Base-by-base conservation (phyloP, 129 eudicot genomes). In the Pittosporum tobira region DNA sequence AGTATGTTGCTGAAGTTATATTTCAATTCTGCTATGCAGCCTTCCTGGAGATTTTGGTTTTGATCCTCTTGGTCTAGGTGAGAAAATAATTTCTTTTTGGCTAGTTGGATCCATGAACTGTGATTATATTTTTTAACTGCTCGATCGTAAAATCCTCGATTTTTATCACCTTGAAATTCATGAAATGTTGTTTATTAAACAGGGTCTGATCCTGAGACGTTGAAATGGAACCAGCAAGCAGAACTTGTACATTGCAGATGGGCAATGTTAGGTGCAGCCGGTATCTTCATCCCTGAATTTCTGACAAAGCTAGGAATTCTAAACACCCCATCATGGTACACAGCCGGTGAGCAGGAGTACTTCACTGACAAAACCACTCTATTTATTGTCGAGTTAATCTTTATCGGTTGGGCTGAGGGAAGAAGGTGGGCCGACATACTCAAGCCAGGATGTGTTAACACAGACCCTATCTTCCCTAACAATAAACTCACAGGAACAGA, bases 231-330 rank as follows among this genome's bases (percentile, higher is more conserved):
- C 71, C 73, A 45, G 51, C 99, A 93, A 66, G 72, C 99, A 34
- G 99, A 93, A 81, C 26, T 93, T 23, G 99, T 93, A 6, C 99
- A 93, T 77, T 78, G 88, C 88, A 50, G 99, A 69, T 93, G 99
- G 99, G 99, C 99, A 46, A 93, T 93, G 99, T 69, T 93, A 23
- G 99, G 99, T 8, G 99, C 99, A 2, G 99, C 99, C 1, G 99
- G 99, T 38, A 93, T 93, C 31, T 93, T 93, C 86, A 93, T 93
- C 76, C 99, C 99, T 0, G 99, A 91, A 51, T 79, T 91, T 75
- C 81, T 93, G 37, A 93, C 99, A 56, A 93, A 93, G 75, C 69
- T 93, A 18, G 99, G 99, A 40, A 81, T 93, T 75, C 80, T 93
- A 6, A 87, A 93, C 86, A 93, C 96, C 13, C 99, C 99, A 15